A percentile compares a stretch with the other conserved stretches of the same genome.
phyloP scores from a whole-genome alignment of 192 early-diverging fungal genomes.

The Podila verticillata region DNA sequence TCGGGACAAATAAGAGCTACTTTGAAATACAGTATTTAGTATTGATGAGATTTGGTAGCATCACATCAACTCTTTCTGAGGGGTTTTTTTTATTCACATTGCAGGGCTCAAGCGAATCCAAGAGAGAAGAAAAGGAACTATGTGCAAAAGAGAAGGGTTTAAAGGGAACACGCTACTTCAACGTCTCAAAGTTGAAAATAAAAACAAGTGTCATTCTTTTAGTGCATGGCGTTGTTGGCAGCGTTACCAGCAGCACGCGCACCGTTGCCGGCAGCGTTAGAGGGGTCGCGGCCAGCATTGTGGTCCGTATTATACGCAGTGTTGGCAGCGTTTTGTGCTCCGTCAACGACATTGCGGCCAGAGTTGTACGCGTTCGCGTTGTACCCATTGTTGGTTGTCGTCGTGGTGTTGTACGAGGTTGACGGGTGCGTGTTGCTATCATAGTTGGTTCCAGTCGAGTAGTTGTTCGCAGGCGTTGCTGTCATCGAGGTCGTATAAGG shows the following conservation, averaged over 20 bases:
- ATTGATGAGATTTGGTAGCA: too few relatives aligned
- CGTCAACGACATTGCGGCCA: neutral
- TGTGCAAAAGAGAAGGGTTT: too few relatives aligned
- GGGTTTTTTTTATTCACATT: too few relatives aligned
- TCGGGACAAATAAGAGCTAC: too few relatives aligned
- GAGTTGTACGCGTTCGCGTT: neutral
- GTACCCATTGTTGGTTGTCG: conserved; percentile 7
- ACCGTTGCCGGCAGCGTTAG: neutral
- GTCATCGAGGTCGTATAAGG: conserved; percentile 2
- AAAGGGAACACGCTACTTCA: too few relatives aligned
- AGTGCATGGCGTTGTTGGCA: conserved; percentile 4
- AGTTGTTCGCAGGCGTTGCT: neutral
- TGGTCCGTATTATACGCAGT: neutral
- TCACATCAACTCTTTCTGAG: too few relatives aligned
- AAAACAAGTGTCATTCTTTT: neutral
- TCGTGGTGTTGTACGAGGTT: conserved; percentile 17
- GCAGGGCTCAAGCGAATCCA: too few relatives aligned
- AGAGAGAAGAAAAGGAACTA: too few relatives aligned
- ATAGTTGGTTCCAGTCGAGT: neutral
- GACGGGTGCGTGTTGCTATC: neutral
- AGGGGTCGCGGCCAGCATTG: neutral
- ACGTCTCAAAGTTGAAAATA: too few relatives aligned
- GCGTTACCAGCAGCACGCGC: neutral
- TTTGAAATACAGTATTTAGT: too few relatives aligned
- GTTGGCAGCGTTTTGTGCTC: neutral